These are phyloP conservation scores for Colletotrichum euphorbiae DNA, from an alignment of 2,329 filamentous ascomycete genomes.

Conservation along the genomic window DNA sequence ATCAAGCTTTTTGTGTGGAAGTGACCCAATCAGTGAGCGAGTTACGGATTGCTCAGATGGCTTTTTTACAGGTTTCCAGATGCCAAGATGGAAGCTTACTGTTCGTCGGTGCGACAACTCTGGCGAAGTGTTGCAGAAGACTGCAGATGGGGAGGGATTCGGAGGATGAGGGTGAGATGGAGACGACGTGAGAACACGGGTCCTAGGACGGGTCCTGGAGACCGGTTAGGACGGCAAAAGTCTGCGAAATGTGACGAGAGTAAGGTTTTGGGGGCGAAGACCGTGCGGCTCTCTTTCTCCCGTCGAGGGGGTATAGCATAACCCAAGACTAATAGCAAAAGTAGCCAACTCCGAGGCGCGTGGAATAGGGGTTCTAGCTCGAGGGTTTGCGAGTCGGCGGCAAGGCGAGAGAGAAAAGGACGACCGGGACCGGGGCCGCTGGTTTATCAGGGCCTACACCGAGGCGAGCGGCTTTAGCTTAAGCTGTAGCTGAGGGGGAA, in stretches of 20 bases:
- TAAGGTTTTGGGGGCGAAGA: slow-evolving; percentile 28
- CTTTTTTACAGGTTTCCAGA: slow-evolving; percentile 17
- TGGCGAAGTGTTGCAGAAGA: slow-evolving; percentile 23
- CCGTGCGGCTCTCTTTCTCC: slow-evolving; percentile 18
- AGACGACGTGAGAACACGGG: slow-evolving; percentile 23
- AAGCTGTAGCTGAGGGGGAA: background rate
- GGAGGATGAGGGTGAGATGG: slow-evolving; percentile 30
- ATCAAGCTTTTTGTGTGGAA: slow-evolving; percentile 23
- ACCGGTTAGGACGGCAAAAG: slow-evolving; percentile 31
- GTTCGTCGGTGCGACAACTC: slow-evolving; percentile 23
- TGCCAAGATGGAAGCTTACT: slow-evolving; percentile 39
- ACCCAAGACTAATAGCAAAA: slow-evolving; percentile 15
- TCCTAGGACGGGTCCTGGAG: slow-evolving; percentile 16
- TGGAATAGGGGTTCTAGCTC: background rate
- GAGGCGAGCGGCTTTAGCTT: background rate
- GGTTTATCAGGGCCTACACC: background rate
- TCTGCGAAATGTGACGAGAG: slow-evolving; percentile 23
- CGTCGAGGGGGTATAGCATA: slow-evolving; percentile 26
- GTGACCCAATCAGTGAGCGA: slow-evolving; percentile 16
- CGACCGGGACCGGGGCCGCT: slow-evolving; percentile 3
- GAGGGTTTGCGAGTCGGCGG: background rate
- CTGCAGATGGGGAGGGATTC: background rate
- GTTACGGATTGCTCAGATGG: slow-evolving; percentile 16
- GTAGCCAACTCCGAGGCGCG: slow-evolving; percentile 7
- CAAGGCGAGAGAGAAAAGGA: background rate